Conservation (phyloP, 1,139 yeast species). For the Candida albicans region DNA sequence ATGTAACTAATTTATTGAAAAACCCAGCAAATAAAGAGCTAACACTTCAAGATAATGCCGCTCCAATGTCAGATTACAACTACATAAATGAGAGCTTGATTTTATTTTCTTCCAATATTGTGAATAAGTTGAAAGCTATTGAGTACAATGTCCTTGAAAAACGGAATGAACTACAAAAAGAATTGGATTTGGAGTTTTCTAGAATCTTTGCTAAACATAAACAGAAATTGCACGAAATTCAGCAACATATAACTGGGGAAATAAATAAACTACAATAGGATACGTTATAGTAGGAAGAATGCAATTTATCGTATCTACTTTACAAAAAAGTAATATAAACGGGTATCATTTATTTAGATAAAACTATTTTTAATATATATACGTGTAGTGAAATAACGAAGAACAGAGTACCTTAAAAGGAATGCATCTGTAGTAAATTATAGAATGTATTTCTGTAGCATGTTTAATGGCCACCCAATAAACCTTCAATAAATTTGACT, state of each 20-base stretch:
- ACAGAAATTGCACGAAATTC: slow-evolving; percentile 10
- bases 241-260: slow-evolving; percentile 11
- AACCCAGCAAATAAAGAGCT: too few species aligned
- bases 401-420: too few species aligned
- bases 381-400: too few species aligned
- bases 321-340: too few species aligned
- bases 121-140: slow-evolving; percentile 16
- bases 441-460: too few species aligned
- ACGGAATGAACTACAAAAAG: slow-evolving; percentile 15
- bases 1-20: too few species aligned
- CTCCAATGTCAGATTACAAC: neutral
- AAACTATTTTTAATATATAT: too few species aligned
- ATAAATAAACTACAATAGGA: slow-evolving; percentile 10
- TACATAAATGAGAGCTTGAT: slow-evolving; percentile 12
- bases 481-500: slow-evolving; percentile 1
- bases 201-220: slow-evolving; percentile 10
- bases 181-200: slow-evolving; percentile 17
- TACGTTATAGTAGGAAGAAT: too few species aligned
- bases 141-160: slow-evolving; percentile 16
- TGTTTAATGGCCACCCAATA: slow-evolving; percentile 1
- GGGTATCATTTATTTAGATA: too few species aligned
- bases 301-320: too few species aligned
- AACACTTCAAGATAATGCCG: too few species aligned
- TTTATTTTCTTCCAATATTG: slow-evolving; percentile 12
- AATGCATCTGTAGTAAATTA: too few species aligned